phyloP scores from a whole-genome alignment of 371 early-diverging fungal species.

The Mucor velutinosus region DNA sequence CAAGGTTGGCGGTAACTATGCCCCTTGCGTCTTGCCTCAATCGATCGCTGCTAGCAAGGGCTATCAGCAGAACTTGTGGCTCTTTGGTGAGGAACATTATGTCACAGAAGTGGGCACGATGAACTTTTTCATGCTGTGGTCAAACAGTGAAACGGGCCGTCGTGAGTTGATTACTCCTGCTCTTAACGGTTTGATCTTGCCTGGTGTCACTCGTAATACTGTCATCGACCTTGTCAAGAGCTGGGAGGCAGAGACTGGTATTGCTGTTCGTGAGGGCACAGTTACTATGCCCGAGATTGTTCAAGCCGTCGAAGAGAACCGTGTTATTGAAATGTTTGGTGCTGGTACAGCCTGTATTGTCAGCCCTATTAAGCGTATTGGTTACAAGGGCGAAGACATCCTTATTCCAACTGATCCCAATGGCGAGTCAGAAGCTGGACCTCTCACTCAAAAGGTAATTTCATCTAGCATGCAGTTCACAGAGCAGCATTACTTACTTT shows the following conservation, averaged over 20 bases:
- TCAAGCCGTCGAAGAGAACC: constrained; percentile 70
- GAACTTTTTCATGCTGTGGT: constrained; percentile 90
- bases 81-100: constrained; percentile 78
- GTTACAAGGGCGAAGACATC: constrained; percentile 63
- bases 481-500: no score
- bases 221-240: constrained; percentile 72
- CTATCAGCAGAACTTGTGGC: constrained; percentile 90
- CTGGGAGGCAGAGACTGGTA: constrained; percentile 70
- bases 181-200: constrained; percentile 92
- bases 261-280: constrained; percentile 79
- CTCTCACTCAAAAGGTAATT: constrained; percentile 75
- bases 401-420: constrained; percentile 81
- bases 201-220: constrained; percentile 92
- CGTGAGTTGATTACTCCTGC: constrained; percentile 88
- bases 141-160: constrained; percentile 65
- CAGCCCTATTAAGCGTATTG: constrained; percentile 81
- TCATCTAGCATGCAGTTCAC: constrained; percentile 43
- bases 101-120: constrained; percentile 94
- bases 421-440: constrained; percentile 78
- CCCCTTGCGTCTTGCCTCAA: constrained; percentile 76
- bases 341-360: constrained; percentile 94
- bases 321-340: constrained; percentile 80
- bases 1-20: constrained; percentile 88
- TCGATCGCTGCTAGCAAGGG: constrained; percentile 78
- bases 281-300: constrained; percentile 79